These are phyloP conservation scores for Cladosporium sp. DNA, from an alignment of 2,329 filamentous ascomycete genomes.

Conservation along the genomic window DNA sequence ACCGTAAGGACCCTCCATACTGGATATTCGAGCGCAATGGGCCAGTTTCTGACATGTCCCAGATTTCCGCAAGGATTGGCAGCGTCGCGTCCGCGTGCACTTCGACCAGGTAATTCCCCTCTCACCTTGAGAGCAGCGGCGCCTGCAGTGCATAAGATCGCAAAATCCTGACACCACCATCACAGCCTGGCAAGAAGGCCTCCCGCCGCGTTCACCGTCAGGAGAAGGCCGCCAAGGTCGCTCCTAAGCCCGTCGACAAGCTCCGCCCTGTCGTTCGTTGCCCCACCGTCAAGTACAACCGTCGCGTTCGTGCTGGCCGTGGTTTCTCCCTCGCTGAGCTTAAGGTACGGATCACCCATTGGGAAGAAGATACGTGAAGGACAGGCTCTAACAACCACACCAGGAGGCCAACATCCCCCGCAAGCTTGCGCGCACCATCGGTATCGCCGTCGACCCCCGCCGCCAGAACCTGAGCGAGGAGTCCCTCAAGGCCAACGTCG, in stretches of 20 bases:
- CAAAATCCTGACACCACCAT: conserved; percentile 29
- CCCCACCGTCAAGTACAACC: conserved; percentile 98
- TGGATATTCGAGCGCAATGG: too few relatives aligned
- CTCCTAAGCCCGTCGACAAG: conserved; percentile 95
- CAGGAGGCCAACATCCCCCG: conserved; percentile 93
- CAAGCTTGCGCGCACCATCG: conserved; percentile 91
- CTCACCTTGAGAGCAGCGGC: conserved; percentile 49
- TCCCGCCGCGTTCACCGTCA: conserved; percentile 85
- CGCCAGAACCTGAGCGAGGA: conserved; percentile 97
- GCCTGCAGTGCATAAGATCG: conserved; percentile 40
- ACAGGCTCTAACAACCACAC: conserved; percentile 14
- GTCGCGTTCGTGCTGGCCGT: conserved; percentile 90
- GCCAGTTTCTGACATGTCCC: conserved; percentile 30
- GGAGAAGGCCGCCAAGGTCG: conserved; percentile 90
- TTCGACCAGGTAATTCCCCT: conserved; percentile 92
- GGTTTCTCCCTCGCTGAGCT: conserved; percentile 97
- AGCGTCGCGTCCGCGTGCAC: conserved; percentile 96
- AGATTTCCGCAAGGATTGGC: conserved; percentile 99
- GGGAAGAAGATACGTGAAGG: background rate
- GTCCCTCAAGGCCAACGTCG: conserved; percentile 89
- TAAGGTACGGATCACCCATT: conserved; percentile 63
- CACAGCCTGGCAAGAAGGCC: conserved; percentile 91
- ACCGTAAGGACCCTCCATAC: conserved; percentile 47
- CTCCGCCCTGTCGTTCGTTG: conserved; percentile 94
- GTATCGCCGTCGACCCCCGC: conserved; percentile 93